Evolutionary conservation across 1,284 basidiomycete species (phyloP), one percentile per base, ranked within the genome.

Genomic region (Ganoderma meredithae): DNA sequence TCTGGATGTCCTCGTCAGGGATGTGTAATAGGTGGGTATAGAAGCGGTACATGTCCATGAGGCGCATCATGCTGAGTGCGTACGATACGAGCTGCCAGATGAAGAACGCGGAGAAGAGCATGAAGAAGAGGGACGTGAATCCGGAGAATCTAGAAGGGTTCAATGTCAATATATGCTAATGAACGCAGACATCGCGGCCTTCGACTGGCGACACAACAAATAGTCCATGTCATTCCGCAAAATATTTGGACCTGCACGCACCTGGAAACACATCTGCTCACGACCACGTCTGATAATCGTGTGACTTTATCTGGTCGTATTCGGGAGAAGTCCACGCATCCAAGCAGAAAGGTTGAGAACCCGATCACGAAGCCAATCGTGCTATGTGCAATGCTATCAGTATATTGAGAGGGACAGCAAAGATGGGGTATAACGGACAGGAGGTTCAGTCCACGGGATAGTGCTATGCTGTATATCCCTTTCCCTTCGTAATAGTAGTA

Each of bases 401-500:
- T 70, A 81, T 76, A 67, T 64, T 53, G 43, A 63, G 44, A 64
- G n/a, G 41, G 67, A 64, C 62, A 69, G 71, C 64, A 64, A 66
- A 64, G 70, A 74, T 66, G 36, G 10, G 52, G 52, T 74, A 72
- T 66, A 25, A 88, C 95, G 81, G 76, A 98, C 97, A 99, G 83
- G 73, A 99, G 88, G 79, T 98, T 98, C 41, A 98, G 85, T 15
- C 94, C 90, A 62, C 94, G 87, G 5, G 94, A 87, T 19, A 99
- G 85, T 4, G 93, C 94, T 74, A 99, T 99, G 74, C 95, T 97
- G 80, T 93, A 97, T 61, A 98, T 92, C 0, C 97, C 97, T 77
- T 98, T 98, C 41, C 96, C 96, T 74, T 95, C 92, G 78, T 99
- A 99, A 79, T 99, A 99, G 62, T 87, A 86, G 79, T 99, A 99